Evolutionary conservation across 768 basidiomycete genomes (phyloP).

Genomic region (Tulasnella sp.): DNA sequence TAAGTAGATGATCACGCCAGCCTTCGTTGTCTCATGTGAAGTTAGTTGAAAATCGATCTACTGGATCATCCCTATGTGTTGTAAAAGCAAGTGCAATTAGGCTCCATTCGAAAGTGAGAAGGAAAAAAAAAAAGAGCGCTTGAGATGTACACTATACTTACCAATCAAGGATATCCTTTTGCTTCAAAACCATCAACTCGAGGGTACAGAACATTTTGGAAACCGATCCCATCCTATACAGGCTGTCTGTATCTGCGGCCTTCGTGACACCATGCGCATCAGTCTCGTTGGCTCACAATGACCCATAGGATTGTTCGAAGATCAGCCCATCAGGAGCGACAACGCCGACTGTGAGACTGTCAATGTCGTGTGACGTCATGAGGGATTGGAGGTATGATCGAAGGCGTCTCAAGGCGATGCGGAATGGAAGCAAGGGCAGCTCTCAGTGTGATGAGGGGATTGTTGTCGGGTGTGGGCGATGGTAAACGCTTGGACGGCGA

Average conservation of each 20-base stretch:
- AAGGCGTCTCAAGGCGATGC: neutral
- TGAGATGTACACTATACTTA: neutral
- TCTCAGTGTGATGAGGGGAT: neutral
- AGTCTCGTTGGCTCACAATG: conserved; percentile 31
- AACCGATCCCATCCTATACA: conserved; percentile 43
- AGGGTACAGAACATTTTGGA: conserved; percentile 41
- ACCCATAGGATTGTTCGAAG: conserved; percentile 37
- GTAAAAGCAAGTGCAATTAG: neutral
- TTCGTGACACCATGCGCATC: conserved; percentile 15
- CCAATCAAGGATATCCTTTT: conserved; percentile 32
- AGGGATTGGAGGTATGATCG: neutral
- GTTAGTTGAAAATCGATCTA: conserved; percentile 35
- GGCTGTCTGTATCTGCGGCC: conserved; percentile 26
- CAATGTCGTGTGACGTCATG: conserved; percentile 26
- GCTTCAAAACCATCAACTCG: conserved; percentile 39
- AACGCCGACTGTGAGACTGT: conserved; percentile 41
- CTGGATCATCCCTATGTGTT: conserved; percentile 37
- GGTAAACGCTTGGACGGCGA: neutral
- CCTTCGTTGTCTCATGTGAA: conserved; percentile 26
- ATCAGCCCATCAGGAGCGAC: conserved; percentile 37
- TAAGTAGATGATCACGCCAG: conserved; percentile 6
- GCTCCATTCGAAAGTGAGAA: neutral
- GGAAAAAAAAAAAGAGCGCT: neutral
- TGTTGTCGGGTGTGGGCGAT: neutral
- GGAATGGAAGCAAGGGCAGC: neutral